Conservation (phyloP, 2,329 filamentous ascomycete genomes). For the Aphanocladium album region DNA sequence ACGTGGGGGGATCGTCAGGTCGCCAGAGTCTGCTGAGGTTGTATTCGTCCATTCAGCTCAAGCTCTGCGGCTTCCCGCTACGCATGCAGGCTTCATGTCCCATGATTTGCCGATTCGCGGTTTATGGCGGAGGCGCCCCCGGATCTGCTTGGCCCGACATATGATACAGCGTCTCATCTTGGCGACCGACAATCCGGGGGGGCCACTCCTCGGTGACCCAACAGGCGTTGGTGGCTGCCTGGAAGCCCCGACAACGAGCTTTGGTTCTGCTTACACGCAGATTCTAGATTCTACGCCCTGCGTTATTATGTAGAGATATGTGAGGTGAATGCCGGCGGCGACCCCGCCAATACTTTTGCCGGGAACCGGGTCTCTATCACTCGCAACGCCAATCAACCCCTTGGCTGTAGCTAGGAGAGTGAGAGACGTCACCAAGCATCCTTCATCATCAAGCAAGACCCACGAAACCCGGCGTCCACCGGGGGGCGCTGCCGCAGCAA, state of each 20-base stretch:
- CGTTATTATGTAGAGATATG: no score
- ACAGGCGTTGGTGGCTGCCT: background rate
- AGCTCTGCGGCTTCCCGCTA: background rate
- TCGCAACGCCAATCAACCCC: no score
- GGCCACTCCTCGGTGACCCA: constrained; percentile 1
- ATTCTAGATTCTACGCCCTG: background rate
- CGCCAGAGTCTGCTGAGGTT: background rate
- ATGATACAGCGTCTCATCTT: background rate
- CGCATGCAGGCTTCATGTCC: background rate
- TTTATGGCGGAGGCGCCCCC: background rate
- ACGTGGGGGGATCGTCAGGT: constrained; percentile 10
- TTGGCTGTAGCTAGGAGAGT: background rate
- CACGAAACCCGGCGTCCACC: background rate
- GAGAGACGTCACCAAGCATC: background rate
- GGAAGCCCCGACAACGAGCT: background rate
- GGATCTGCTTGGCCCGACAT: background rate
- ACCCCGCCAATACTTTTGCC: background rate
- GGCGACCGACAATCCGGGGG: background rate
- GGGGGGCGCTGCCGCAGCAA: background rate
- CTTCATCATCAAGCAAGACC: background rate
- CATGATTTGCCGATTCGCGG: background rate
- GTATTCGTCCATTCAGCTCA: constrained; percentile 1
- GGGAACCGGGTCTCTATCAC: background rate
- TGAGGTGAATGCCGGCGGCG: constrained; percentile 2
- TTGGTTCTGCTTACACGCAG: background rate